Evolutionary conservation across 495 filamentous ascomycete genomes (phyloP).

Genomic region (Talaromyces nanjingensis): DNA sequence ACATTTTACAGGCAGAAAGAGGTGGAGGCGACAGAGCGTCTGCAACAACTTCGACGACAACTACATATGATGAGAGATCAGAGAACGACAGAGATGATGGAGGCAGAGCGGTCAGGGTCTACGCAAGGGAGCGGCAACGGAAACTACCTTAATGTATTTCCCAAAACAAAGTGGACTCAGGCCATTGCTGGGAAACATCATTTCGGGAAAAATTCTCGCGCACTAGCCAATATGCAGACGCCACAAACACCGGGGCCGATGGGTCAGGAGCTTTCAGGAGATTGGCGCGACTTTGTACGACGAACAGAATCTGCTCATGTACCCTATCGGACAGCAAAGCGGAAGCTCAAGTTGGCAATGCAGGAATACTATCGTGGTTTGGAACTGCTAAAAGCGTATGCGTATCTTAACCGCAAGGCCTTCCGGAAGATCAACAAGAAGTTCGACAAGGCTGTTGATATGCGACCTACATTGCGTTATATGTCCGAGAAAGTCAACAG

Average conservation of each 20-base stretch:
- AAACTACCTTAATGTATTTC: constrained; percentile 4
- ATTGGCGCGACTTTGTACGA: constrained; percentile 59
- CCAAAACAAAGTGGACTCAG: constrained; percentile 18
- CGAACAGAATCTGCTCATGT: constrained; percentile 49
- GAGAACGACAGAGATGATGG: constrained; percentile 61
- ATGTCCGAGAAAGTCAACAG: constrained; percentile 91
- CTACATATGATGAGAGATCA: constrained; percentile 82
- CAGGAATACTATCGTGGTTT: constrained; percentile 90
- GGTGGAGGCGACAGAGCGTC: constrained; percentile 63
- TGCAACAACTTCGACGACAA: constrained; percentile 67
- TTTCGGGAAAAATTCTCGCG: constrained; percentile 52
- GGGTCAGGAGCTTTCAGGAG: constrained; percentile 21
- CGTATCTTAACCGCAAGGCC: constrained; percentile 79
- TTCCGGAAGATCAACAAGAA: constrained; percentile 99
- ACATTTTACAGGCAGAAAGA: constrained; percentile 78
- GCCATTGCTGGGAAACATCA: constrained; percentile 25
- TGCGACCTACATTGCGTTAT: constrained; percentile 68
- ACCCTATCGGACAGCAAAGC: constrained; percentile 75
- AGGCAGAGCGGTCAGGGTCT: constrained; percentile 22
- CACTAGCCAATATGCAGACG: constrained; percentile 45
- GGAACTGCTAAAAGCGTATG: constrained; percentile 86
- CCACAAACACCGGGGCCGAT: constrained; percentile 28
- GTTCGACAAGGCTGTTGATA: constrained; percentile 83
- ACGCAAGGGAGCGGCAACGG: neutral
- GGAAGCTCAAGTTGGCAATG: constrained; percentile 81